Evolutionary conservation across 495 filamentous ascomycete genomes (phyloP).

Genomic region (Amniculicola lignicola): DNA sequence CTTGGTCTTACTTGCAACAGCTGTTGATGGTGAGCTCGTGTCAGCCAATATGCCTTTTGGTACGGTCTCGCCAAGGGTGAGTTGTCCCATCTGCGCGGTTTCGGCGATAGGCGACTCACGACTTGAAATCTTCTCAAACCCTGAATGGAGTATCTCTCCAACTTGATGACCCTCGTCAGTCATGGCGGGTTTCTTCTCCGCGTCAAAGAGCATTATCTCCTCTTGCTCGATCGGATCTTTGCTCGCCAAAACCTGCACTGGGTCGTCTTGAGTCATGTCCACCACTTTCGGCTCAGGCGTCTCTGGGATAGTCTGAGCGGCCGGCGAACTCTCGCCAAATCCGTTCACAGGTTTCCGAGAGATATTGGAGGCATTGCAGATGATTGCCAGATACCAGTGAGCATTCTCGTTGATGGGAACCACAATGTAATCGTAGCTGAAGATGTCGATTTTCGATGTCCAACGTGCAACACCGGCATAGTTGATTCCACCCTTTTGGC

Average conservation of each 20-base stretch:
- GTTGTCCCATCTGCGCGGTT: slow-evolving; percentile 2
- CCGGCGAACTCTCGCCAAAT: neutral
- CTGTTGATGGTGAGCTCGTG: neutral
- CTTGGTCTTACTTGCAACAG: neutral
- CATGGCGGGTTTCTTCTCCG: neutral
- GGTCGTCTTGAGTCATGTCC: neutral
- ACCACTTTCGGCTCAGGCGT: neutral
- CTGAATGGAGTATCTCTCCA: too few species aligned
- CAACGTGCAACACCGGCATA: slow-evolving; percentile 81
- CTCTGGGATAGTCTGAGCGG: neutral
- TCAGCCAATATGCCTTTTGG: neutral
- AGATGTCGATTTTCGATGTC: slow-evolving; percentile 83
- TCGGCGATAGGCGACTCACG: too few species aligned
- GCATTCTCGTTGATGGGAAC: slow-evolving; percentile 81
- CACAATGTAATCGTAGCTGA: slow-evolving; percentile 82
- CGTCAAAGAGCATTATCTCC: neutral
- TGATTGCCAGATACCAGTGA: slow-evolving; percentile 96
- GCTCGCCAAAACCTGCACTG: neutral
- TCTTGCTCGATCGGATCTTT: neutral
- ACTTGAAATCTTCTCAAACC: too few species aligned
- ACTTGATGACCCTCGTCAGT: neutral
- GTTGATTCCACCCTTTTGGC: slow-evolving; percentile 60
- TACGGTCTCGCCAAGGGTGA: neutral
- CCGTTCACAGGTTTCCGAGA: slow-evolving; percentile 12
- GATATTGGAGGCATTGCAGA: slow-evolving; percentile 75